These are phyloP conservation scores for Phytophthora pinifolia DNA, from an alignment of 352 stramenopile genomes.

Conservation along the genomic window DNA sequence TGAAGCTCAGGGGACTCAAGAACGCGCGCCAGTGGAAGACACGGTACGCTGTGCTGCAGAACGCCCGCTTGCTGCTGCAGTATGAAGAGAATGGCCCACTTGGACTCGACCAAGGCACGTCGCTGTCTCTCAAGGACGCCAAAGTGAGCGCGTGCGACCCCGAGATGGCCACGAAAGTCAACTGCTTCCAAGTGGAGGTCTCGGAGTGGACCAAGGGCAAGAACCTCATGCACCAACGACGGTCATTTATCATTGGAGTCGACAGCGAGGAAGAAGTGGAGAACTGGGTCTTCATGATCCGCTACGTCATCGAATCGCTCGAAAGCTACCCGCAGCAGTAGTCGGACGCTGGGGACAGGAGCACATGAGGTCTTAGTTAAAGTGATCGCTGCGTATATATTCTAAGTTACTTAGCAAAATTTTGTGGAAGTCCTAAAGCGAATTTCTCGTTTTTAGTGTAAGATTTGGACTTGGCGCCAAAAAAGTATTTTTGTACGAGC, in stretches of 20 bases:
- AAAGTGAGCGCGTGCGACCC: constrained; percentile 75
- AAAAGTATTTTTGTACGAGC: constrained; percentile 13
- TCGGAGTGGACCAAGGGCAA: constrained; percentile 82
- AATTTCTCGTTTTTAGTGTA: too few relatives aligned
- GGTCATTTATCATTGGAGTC: constrained; percentile 72
- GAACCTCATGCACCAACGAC: constrained; percentile 56
- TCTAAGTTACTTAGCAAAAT: too few relatives aligned
- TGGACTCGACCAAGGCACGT: constrained; percentile 39
- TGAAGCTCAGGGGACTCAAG: constrained; percentile 65
- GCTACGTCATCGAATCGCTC: constrained; percentile 84
- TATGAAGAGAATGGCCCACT: constrained; percentile 55
- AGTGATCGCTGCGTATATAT: too few relatives aligned
- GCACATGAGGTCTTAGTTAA: too few relatives aligned
- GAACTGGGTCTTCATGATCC: constrained; percentile 86
- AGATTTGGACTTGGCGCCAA: constrained; percentile 2
- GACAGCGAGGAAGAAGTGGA: constrained; percentile 76
- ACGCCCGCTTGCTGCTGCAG: constrained; percentile 63
- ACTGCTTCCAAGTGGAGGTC: constrained; percentile 87
- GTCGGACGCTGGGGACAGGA: not conserved
- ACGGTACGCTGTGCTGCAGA: constrained; percentile 78
- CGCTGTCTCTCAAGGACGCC: constrained; percentile 69
- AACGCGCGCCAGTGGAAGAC: constrained; percentile 78
- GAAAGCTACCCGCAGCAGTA: constrained; percentile 46
- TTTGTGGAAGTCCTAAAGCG: too few relatives aligned
- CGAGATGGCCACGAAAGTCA: constrained; percentile 70